Percentiles rank a stretch among this genome's conserved stretches.
phyloP scores from a whole-genome alignment of 371 early-diverging fungal genomes.

The Apophysomyces sp. region DNA sequence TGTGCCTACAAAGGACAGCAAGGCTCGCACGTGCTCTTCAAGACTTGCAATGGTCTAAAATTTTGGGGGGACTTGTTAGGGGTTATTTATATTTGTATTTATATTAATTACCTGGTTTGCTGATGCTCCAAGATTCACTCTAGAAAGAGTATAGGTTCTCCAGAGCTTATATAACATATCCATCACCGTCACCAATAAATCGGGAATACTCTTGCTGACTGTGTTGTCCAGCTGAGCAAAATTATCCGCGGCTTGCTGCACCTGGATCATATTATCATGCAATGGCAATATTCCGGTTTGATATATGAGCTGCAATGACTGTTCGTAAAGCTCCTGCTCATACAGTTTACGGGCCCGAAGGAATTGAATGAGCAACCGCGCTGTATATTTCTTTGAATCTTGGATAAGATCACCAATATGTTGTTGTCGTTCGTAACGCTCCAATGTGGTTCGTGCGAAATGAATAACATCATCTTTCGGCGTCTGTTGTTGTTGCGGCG shows the following conservation, averaged over 20 bases:
- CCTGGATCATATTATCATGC: slow-evolving; percentile 47
- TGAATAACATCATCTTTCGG: slow-evolving; percentile 11
- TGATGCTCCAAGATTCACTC: slow-evolving; percentile 7
- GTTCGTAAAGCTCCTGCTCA: slow-evolving; percentile 13
- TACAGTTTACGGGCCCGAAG: slow-evolving; percentile 15
- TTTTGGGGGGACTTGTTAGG: too few relatives aligned
- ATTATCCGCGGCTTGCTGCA: slow-evolving; percentile 63
- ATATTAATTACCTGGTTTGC: slow-evolving; percentile 12
- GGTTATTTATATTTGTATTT: neutral
- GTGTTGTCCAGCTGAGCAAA: slow-evolving; percentile 66
- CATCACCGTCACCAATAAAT: slow-evolving; percentile 73
- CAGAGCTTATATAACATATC: slow-evolving; percentile 57
- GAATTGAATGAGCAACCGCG: slow-evolving; percentile 8
- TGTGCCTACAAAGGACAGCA: slow-evolving; percentile 81
- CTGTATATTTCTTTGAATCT: slow-evolving; percentile 16
- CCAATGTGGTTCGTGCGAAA: slow-evolving; percentile 8
- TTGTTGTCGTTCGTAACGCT: slow-evolving; percentile 16
- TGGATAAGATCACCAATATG: slow-evolving; percentile 14
- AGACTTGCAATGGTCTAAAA: slow-evolving; percentile 17
- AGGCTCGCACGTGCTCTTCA: slow-evolving; percentile 52
- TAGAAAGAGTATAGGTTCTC: slow-evolving; percentile 6
- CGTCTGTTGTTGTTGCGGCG: neutral
- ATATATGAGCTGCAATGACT: slow-evolving; percentile 23
- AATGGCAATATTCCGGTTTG: slow-evolving; percentile 61
- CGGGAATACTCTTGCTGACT: slow-evolving; percentile 76